These are phyloP conservation scores for Tetrahymena borealis DNA, from an alignment of 73 alveolate genomes.

Conservation along the genomic window DNA sequence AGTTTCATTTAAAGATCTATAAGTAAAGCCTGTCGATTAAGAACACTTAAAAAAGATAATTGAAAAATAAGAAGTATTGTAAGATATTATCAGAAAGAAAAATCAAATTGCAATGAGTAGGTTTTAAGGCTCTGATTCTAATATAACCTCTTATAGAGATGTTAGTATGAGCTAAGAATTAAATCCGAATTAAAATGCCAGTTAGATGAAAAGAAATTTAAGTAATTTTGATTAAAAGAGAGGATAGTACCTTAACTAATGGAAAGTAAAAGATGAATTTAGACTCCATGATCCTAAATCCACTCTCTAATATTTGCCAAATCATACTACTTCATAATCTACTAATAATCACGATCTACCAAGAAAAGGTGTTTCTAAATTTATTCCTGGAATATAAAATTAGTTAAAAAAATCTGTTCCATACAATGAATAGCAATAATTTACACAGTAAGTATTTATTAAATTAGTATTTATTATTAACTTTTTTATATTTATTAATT, in stretches of 20 bases:
- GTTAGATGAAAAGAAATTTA: background rate
- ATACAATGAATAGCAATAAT: background rate
- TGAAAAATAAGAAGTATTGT: background rate
- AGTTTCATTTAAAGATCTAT: background rate
- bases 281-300: background rate
- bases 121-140: background rate
- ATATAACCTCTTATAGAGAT: background rate
- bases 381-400: background rate
- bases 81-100: background rate
- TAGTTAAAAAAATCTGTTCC: background rate
- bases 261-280: background rate
- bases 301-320: background rate
- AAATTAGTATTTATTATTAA: background rate
- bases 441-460: background rate
- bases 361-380: background rate
- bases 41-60: background rate
- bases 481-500: background rate
- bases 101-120: background rate
- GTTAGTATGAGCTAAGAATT: background rate
- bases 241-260: background rate
- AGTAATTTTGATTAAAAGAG: background rate
- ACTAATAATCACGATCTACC: background rate
- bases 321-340: background rate
- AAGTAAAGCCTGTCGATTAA: background rate
- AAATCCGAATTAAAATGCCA: no score